Base-by-base conservation (phyloP, 2,329 filamentous ascomycete species). In the Aspergillus tamarii region DNA sequence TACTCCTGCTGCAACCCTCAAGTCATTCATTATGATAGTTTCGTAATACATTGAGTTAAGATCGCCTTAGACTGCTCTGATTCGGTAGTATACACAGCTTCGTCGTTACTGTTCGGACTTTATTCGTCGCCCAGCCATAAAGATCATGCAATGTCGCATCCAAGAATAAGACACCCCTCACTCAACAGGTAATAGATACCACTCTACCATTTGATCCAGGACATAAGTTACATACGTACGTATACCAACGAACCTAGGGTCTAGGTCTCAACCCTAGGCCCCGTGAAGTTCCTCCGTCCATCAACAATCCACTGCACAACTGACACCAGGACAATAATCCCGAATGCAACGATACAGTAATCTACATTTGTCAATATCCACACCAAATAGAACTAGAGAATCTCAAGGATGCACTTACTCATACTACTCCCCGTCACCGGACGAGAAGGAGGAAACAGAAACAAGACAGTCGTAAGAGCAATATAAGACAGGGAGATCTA, bases 381-480 rank as follows among this genome's bases (percentile, higher is more conserved):
- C 32, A 32, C 16, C 41, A 16, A 7, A 39, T 5, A 11, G 4
- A 21, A 34, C 48, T 11, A n/a, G n/a, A 14, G 14, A 8, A 16
- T 9, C 8, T 3, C 21, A 4, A 28, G 23, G 23, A 19, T 41
- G 36, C 2, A 57, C 81, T 71, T 78, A 84, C 85, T 93, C 90
- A 93, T 92, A 77, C 86, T 92, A 65, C 79, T 85, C 0, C 84
- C 82, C 0, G 87, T 87, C 1, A 90, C 88, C 0, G 88, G 88
- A 1, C 87, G 73, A 12, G 83, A 84, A 0, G 90, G 90, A 1
- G 91, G 91, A 75, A 93, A 91, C 4, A 92, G 82, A 73, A 93
- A 93, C 1, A 93, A 80, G 0, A 92, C 88, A 0, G 89, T 92
- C 0, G 90, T 92, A 16, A 92, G 74, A 14, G 87, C 78, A 0